A percentile compares a stretch with the other conserved stretches of the same genome.
Evolutionary conservation across 139 green algal species (phyloP).

Genomic region (Chlorella sp.): DNA sequence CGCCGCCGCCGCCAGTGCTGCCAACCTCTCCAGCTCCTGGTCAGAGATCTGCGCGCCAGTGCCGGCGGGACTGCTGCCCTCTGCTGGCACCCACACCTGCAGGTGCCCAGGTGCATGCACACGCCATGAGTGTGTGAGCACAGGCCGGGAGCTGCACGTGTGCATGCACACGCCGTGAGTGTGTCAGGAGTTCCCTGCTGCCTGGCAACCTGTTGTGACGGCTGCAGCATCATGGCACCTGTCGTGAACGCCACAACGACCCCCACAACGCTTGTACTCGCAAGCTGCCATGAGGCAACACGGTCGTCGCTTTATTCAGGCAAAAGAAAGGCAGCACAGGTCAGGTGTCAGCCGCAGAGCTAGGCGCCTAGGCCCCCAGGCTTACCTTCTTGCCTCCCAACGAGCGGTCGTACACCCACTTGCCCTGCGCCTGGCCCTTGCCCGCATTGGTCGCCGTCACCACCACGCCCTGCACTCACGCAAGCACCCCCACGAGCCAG

Average conservation of each 20-base stretch:
- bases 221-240: too few relatives aligned
- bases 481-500: too few relatives aligned
- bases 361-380: too few relatives aligned
- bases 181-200: too few relatives aligned
- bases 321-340: too few relatives aligned
- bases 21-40: constrained; percentile 13
- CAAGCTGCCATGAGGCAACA: too few relatives aligned
- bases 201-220: too few relatives aligned
- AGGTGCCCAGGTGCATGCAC: not conserved
- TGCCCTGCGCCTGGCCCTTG: not conserved
- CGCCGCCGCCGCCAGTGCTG: constrained; percentile 11
- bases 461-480: not conserved
- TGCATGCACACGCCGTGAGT: not conserved
- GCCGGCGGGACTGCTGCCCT: not conserved
- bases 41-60: constrained; percentile 9
- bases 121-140: not conserved
- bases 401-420: constrained; percentile 47
- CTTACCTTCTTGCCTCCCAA: constrained; percentile 42
- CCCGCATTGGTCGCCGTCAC: not conserved
- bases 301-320: too few relatives aligned
- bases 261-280: too few relatives aligned
- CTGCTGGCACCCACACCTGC: constrained; percentile 25
- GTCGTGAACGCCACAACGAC: too few relatives aligned
- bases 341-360: too few relatives aligned
- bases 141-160: not conserved